A percentile compares a stretch with the other conserved stretches of the same genome.
These are phyloP conservation scores for Puccinia horiana DNA, from an alignment of 1,284 basidiomycete genomes.

Conservation along the genomic window DNA sequence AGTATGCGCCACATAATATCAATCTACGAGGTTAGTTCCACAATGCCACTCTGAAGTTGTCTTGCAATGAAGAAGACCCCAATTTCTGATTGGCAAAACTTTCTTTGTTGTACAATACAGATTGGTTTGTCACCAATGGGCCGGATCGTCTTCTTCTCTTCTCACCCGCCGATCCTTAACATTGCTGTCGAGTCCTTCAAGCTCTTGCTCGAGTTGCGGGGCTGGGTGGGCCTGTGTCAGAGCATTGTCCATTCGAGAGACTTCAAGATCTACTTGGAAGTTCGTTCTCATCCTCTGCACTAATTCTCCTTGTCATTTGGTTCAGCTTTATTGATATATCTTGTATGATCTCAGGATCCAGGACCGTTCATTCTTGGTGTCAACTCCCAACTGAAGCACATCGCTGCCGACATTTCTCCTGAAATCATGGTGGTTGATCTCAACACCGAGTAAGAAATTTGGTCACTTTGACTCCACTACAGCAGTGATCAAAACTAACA, in stretches of 20 bases:
- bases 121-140: constrained; percentile 91
- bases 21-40: constrained; percentile 69
- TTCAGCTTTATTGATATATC: neutral
- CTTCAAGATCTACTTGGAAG: constrained; percentile 71
- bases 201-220: constrained; percentile 87
- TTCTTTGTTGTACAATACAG: neutral
- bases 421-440: constrained; percentile 90
- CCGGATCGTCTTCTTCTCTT: constrained; percentile 82
- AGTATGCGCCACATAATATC: constrained; percentile 92
- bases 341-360: constrained; percentile 58
- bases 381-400: constrained; percentile 79
- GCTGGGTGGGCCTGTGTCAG: constrained; percentile 86
- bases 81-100: neutral
- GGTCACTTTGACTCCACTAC: neutral
- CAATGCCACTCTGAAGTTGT: neutral
- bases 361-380: constrained; percentile 88
- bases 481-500: neutral
- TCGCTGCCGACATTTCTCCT: constrained; percentile 66
- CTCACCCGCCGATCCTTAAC: constrained; percentile 80
- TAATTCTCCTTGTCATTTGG: neutral
- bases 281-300: constrained; percentile 1
- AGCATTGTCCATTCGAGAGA: constrained; percentile 84
- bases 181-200: constrained; percentile 79
- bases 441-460: constrained; percentile 80
- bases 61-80: neutral